These are phyloP conservation scores for Cyberlindnera galapagoensis DNA, from an alignment of 805 yeast genomes.

Conservation along the genomic window DNA sequence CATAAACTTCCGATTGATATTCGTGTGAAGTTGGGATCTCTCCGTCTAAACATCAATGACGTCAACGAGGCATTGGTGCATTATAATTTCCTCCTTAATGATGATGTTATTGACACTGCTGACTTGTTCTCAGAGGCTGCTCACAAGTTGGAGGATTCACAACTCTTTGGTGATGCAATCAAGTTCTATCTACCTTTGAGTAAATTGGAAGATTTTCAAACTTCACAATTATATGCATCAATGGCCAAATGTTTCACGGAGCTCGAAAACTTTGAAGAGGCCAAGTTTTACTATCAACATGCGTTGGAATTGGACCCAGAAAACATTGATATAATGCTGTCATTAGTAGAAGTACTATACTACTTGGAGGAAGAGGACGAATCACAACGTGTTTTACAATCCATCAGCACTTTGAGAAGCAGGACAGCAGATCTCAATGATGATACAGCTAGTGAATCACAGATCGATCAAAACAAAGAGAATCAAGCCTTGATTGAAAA, in stretches of 20 bases:
- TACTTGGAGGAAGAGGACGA: conserved; percentile 53
- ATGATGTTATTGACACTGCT: conserved; percentile 51
- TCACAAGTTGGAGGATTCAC: conserved; percentile 58
- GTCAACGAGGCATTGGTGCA: conserved; percentile 69
- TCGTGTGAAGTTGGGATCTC: conserved; percentile 69
- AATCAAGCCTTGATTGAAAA: conserved; percentile 22
- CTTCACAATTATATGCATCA: conserved; percentile 40
- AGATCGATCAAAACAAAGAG: background rate
- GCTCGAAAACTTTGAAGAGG: conserved; percentile 59
- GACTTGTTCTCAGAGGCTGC: conserved; percentile 81
- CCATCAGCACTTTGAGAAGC: conserved; percentile 34
- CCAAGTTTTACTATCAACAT: conserved; percentile 50
- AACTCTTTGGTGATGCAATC: conserved; percentile 70
- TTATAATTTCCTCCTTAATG: conserved; percentile 50
- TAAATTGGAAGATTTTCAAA: conserved; percentile 44
- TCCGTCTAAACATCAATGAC: conserved; percentile 60
- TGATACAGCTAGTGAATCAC: conserved; percentile 17
- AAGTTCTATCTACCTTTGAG: conserved; percentile 55
- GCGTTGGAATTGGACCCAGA: conserved; percentile 51
- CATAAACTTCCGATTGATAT: conserved; percentile 77
- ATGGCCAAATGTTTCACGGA: conserved; percentile 77
- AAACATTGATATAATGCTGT: conserved; percentile 67
- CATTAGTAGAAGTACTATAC: conserved; percentile 76
- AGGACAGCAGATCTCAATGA: conserved; percentile 23
- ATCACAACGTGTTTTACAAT: conserved; percentile 48